phyloP scores from a whole-genome alignment of 1,139 yeast genomes.

The Debaryomyces robertsiae region DNA sequence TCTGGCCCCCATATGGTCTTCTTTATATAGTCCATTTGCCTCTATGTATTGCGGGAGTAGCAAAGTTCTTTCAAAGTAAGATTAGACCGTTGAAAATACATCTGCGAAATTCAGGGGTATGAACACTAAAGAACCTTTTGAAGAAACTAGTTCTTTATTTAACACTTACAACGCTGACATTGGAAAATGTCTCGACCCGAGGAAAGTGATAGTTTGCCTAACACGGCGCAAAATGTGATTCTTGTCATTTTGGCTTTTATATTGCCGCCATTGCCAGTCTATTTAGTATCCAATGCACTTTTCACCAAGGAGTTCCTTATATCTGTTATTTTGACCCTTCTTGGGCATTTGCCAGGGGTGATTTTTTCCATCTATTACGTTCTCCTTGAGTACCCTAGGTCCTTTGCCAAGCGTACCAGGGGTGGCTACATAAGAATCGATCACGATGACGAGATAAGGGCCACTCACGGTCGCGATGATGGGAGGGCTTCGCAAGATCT shows the following conservation, averaged over 20 bases:
- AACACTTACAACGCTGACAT: not conserved
- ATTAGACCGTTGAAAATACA: conserved; percentile 4
- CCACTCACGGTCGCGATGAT: not conserved
- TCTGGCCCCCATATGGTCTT: conserved; percentile 94
- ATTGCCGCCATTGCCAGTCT: conserved; percentile 45
- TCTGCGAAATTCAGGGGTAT: conserved; percentile 9
- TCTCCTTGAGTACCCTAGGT: conserved; percentile 25
- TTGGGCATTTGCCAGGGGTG: conserved; percentile 44
- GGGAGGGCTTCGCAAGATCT: conserved; percentile 1
- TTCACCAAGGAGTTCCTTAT: conserved; percentile 41
- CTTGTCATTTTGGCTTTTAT: conserved; percentile 36
- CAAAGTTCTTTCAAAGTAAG: not conserved
- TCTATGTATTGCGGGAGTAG: not conserved
- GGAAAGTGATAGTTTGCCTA: not conserved
- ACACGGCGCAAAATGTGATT: conserved; percentile 22
- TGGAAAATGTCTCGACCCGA: conserved; percentile 4
- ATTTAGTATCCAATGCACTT: conserved; percentile 30
- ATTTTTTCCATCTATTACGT: conserved; percentile 38
- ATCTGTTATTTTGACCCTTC: conserved; percentile 36
- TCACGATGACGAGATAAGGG: conserved; percentile 20
- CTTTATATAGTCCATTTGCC: conserved; percentile 68
- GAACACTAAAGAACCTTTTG: not conserved
- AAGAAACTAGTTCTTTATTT: too few species aligned
- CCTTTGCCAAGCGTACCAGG: conserved; percentile 9
- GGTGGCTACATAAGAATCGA: conserved; percentile 26